Base-by-base conservation (phyloP, 768 basidiomycete species). In the Lactifluus pinguis region DNA sequence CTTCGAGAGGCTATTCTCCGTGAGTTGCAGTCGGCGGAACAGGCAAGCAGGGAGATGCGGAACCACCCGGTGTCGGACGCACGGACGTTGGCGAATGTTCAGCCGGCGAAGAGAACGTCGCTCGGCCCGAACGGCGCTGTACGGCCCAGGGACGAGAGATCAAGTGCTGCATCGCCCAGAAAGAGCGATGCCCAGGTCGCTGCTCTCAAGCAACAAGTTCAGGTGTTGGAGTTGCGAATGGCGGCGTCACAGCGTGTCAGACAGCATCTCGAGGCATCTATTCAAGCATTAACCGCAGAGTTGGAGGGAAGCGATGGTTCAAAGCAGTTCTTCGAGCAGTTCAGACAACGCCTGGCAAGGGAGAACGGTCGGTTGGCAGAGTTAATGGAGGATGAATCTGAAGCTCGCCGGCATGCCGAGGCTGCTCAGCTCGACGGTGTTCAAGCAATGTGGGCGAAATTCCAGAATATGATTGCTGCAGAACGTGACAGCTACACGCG, bases 221-320 rank as follows among this genome's bases (percentile, higher is more conserved):
- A 86, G 62, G 76, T 81, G 19, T 77, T 87, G 17, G 86, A 86
- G 64, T 75, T 87, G 49, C 82, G 83, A 68, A 85, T 87, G 77
- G 79, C 77, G 2, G 83, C 84, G 10, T 86, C 85, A 0, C 81
- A 83, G 29, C 80, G 85, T 25, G 82, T 87, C 57, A 75, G 85
- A 32, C 81, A 79, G 49, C 84, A 87, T 66, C 74, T 87, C 10
- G 83, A 86, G 66, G 73, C 74, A 4, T 80, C 83, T 0, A 70
- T 87, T 39, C 78, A 78, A 4, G 83, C 84, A 34, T 74, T 87
- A 66, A 82, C 80, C 4, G 74, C 77, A 17, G 83, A 86, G 57
- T 72, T 87, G 41, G 83, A 86, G 67, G 81, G 76, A 55, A 82
- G 76, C 62, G 84, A 87, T 63, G 85, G 83, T 5, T 85, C 85